A percentile compares a stretch with the other conserved stretches of the same genome.
phyloP scores from a whole-genome alignment of 305 asterid genomes.

The Fraxinus ornus region DNA sequence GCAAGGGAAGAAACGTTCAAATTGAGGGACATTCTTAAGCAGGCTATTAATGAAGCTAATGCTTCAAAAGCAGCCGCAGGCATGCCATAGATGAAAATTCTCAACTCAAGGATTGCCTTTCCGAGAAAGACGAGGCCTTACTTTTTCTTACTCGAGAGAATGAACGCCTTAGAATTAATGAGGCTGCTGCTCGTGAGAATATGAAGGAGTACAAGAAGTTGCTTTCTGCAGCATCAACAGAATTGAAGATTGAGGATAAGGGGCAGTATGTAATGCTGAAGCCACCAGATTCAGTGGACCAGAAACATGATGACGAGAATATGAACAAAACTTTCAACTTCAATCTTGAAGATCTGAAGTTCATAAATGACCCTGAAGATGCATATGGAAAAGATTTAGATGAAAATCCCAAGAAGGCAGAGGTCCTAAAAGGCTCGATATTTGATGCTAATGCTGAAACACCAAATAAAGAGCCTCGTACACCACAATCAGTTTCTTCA shows the following conservation, averaged over 20 bases:
- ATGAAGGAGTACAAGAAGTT: constrained; percentile 58
- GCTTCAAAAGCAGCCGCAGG: constrained; percentile 88
- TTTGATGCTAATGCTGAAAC: constrained; percentile 58
- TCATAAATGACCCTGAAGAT: constrained; percentile 36
- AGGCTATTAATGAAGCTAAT: constrained; percentile 72
- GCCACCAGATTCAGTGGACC: constrained; percentile 22
- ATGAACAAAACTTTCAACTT: constrained; percentile 43
- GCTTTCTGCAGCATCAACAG: constrained; percentile 52
- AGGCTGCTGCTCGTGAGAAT: constrained; percentile 61
- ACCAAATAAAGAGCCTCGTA: constrained; percentile 49
- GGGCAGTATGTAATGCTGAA: constrained; percentile 24
- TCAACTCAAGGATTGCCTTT: constrained; percentile 54
- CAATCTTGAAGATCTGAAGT: constrained; percentile 48
- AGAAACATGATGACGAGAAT: constrained; percentile 11
- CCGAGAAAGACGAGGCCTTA: constrained; percentile 67
- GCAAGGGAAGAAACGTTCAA: constrained; percentile 67
- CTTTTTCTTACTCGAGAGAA: constrained; percentile 59
- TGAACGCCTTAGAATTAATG: constrained; percentile 60
- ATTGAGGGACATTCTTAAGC: constrained; percentile 77
- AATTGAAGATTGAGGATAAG: constrained; percentile 36
- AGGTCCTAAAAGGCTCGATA: constrained; percentile 73
- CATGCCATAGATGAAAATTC: constrained; percentile 82
- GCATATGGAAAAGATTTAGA: constrained; percentile 23
- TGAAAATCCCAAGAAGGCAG: constrained; percentile 63
- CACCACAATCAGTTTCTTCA: constrained; percentile 40